Base-by-base conservation (phyloP, 805 yeast genomes). In the Kodamaea sagamina region DNA sequence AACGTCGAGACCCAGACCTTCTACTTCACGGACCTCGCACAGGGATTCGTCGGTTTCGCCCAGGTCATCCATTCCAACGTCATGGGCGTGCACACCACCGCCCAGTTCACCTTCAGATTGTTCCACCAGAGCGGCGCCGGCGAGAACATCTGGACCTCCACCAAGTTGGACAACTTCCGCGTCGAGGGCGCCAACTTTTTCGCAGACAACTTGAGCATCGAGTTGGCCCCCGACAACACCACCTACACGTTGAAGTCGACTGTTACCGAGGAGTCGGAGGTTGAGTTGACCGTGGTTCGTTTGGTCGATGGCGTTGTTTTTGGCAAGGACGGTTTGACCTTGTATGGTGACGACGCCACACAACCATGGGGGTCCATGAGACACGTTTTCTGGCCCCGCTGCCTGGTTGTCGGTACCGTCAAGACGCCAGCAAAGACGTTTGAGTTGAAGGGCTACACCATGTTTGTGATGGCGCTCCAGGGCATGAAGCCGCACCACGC, bases 401-500 rank as follows among this genome's bases (percentile, higher is more conserved):
- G 89, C 63, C 49, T 66, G 15, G 84, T 80, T 36, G 59, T 57
- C 13, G 99, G 99, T 58, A 71, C 78, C 13, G 65, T 93, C 49
- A 72, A 47, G 44, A 52, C 32, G 40, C 62, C 39, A 46, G 47
- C 27, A 50, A 55, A 41, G 54, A 54, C 56, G 3, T 55, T 73
- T 39, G 71, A 64, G 21, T 61, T 78, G 40, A 61, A 72, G 32
- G 81, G 79, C 28, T 62, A 57, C 43, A 66, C 89, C 39, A 86
- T 93, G 95, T 90, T 82, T 60, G 96, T 92, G 42, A 84, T 87
- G 92, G 99, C 99, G 5, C 71, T 89, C 53, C 99, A 93, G 72
- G 98, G 98, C 48, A 90, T 93, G 98, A 93, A 93, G 67, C 99
- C 99, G 6, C 97, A 93, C 66, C 99, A 93, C 67, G 97, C 97